Base-by-base conservation (phyloP, 192 early-diverging fungal genomes). In the Entomortierella beljakovae region DNA sequence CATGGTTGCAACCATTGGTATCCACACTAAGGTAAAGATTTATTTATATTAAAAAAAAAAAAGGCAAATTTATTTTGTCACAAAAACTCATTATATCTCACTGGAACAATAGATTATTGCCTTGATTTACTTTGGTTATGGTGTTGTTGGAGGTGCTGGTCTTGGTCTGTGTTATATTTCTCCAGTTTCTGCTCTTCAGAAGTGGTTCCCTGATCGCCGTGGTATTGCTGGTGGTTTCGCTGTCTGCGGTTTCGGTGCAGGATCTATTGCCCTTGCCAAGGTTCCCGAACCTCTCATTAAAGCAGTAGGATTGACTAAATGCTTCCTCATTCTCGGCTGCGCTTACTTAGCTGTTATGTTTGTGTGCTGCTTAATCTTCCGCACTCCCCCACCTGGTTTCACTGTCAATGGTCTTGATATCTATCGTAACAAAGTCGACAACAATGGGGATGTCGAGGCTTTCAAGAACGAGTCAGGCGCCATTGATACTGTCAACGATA, bases 201-300 rank as follows among this genome's bases (percentile, higher is more conserved):
- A 94, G 69, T 94, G 92, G 92, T 94, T 91, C 74, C 93, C 93
- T 7, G 88, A 88, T 31, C 74, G 86, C 28, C 92, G 93, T 28
- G 93, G 93, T 20, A 65, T 93, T 57, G 90, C 93, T 6, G 89
- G 91, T 8, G 93, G 92, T 20, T 80, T 92, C 52, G 93, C 93
- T 2, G 92, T 93, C 50, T 89, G 90, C 62, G 93, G 92, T 23
- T 94, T 94, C 67, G 93, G 93, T 16, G 88, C 85, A 58, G 93
- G 93, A 0, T 83, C 88, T 1, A 90, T 92, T 53, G 90, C 89
- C 18, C 86, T 91, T 29, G 89, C 89, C 52, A 91, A 86, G 64
- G 80, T 91, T 10, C 91, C 91, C 23, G 70, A 79, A 15, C 81
- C 70, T 57, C 82, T 94, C 0, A 68, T 87, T 38, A 81, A 68